These are phyloP conservation scores for Calocybe indica DNA, from an alignment of 768 basidiomycete genomes.

Conservation along the genomic window DNA sequence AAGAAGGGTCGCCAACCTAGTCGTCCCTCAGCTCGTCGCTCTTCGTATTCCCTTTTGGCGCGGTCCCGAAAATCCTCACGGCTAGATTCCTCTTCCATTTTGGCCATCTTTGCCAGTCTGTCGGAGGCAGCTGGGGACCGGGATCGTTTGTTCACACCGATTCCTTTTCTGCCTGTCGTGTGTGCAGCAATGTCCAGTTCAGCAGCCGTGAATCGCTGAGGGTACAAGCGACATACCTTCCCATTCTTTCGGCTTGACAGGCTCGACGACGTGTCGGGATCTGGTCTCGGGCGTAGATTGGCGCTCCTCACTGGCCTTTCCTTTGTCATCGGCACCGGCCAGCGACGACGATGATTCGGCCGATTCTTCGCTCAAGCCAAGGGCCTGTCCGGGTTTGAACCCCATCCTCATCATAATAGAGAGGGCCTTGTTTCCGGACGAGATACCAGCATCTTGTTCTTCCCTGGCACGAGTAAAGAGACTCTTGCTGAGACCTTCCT, in stretches of 20 bases:
- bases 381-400: conserved; percentile 77
- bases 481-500: conserved; percentile 75
- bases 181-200: conserved; percentile 4
- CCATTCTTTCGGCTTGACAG: conserved; percentile 78
- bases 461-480: conserved; percentile 76
- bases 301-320: not conserved
- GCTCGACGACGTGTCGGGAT: conserved; percentile 48
- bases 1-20: conserved; percentile 32
- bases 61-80: conserved; percentile 66
- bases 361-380: conserved; percentile 42
- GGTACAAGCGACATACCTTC: conserved; percentile 43
- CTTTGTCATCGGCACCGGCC: not conserved
- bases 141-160: conserved; percentile 65
- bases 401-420: conserved; percentile 95
- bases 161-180: conserved; percentile 68
- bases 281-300: not conserved
- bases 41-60: conserved; percentile 67
- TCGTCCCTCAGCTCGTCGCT: conserved; percentile 65
- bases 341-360: not conserved
- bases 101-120: conserved; percentile 69
- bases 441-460: conserved; percentile 45
- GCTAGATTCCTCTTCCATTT: conserved; percentile 56
- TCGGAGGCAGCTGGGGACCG: conserved; percentile 59
- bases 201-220: too few species aligned
- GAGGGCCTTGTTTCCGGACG: conserved; percentile 67